Evolutionary conservation across 306 rosid species (phyloP).

Genomic region (Cicer cuneatum): DNA sequence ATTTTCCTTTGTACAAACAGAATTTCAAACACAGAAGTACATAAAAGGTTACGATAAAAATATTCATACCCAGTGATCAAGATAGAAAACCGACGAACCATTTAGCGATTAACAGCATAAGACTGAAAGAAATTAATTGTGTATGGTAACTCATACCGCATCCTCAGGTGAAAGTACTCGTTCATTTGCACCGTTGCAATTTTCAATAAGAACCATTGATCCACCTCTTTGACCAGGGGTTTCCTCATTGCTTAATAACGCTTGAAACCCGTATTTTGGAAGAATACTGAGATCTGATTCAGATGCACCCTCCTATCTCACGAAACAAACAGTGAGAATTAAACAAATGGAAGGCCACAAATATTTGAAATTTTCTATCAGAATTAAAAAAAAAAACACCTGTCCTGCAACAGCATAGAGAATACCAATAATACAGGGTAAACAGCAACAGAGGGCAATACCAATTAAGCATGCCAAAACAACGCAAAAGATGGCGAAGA

Average conservation of each 20-base stretch:
- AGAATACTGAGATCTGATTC: constrained; percentile 83
- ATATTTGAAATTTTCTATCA: constrained; percentile 13
- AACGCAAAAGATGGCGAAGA: constrained; percentile 95
- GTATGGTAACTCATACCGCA: constrained; percentile 64
- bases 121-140: constrained; percentile 5
- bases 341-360: constrained; percentile 24
- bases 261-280: constrained; percentile 69
- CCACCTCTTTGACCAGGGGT: constrained; percentile 76
- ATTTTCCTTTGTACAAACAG: neutral
- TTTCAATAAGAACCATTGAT: constrained; percentile 73
- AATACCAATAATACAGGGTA: constrained; percentile 94
- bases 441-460: constrained; percentile 92
- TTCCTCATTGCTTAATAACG: constrained; percentile 46
- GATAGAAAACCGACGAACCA: constrained; percentile 15
- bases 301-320: constrained; percentile 85
- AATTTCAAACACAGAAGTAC: constrained; percentile 12
- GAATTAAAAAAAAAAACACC: constrained; percentile 55
- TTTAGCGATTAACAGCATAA: constrained; percentile 14
- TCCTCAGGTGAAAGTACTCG: constrained; percentile 74
- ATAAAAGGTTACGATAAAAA: neutral
- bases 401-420: constrained; percentile 93
- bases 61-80: constrained; percentile 19
- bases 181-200: constrained; percentile 61
- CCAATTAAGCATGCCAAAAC: constrained; percentile 97
- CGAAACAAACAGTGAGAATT: constrained; percentile 33